phyloP scores from a whole-genome alignment of 345 rosid genomes.

The Ceriops tagal region DNA sequence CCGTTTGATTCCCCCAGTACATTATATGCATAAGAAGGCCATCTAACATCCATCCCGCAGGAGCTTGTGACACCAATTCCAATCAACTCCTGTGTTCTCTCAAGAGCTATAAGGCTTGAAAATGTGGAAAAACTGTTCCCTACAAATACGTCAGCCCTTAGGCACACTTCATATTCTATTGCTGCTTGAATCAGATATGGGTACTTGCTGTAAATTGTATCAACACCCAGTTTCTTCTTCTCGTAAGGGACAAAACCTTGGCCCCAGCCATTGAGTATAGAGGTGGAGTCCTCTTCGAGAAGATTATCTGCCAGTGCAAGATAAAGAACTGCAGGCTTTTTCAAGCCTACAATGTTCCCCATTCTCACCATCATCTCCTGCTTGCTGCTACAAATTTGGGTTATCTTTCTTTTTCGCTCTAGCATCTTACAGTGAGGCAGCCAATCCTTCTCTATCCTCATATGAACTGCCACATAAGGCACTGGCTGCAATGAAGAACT shows the following conservation, averaged over 20 bases:
- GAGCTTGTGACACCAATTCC: conserved; percentile 52
- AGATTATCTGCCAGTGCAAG: conserved; percentile 87
- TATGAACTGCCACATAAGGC: conserved; percentile 82
- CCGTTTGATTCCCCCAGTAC: conserved; percentile 55
- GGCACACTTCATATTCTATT: conserved; percentile 91
- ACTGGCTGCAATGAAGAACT: not conserved
- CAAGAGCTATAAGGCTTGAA: conserved; percentile 84
- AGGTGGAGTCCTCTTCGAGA: conserved; percentile 51
- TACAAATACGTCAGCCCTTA: conserved; percentile 76
- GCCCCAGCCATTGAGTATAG: conserved; percentile 75
- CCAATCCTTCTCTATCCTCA: conserved; percentile 98
- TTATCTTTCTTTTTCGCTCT: conserved; percentile 54
- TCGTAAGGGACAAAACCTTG: conserved; percentile 67
- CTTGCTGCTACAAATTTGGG: conserved; percentile 85
- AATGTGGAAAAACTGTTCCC: conserved; percentile 97
- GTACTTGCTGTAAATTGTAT: conserved; percentile 61
- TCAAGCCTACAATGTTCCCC: conserved; percentile 50
- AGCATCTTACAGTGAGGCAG: conserved; percentile 94
- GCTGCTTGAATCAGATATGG: conserved; percentile 89
- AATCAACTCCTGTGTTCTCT: conserved; percentile 74
- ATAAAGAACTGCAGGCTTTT: conserved; percentile 57
- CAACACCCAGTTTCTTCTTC: conserved; percentile 78
- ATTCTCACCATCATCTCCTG: conserved; percentile 70
- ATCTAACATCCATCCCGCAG: conserved; percentile 46
- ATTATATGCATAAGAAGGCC: conserved; percentile 93